Base-by-base conservation (phyloP, 148 eudicot species). In the Drosera capensis region DNA sequence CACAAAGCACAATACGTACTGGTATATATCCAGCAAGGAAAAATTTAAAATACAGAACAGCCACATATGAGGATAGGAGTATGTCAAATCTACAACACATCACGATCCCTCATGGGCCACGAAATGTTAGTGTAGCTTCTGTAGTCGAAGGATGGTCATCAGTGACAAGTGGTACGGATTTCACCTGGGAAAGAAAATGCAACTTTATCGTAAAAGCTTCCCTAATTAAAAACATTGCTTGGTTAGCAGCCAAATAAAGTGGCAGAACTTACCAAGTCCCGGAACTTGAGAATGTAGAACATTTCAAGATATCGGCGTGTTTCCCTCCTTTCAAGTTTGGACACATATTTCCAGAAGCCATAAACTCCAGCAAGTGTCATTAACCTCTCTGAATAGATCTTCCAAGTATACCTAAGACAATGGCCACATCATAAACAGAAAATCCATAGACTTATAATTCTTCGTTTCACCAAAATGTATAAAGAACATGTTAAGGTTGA, bases 341-440 rank as follows among this genome's bases (percentile, higher is more conserved):
- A 85, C 45, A 74, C 99, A 52, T 78, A 70, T 58, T 92, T 92
- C 95, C 99, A 92, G 70, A 92, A 92, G 35, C 99, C 84, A 51
- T 92, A 92, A n/a, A 92, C 99, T 14, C 99, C 99, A 9, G 99
- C 80, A 43, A 92, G 58, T 5, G 95, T 92, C 95, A 92, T 81
- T 54, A 92, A 62, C 74, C 99, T 76, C 54, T 92, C 83, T 1
- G 99, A 78, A 69, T 92, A 92, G 22, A 80, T 78, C 74, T 85
- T 71, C 99, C 99, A 92, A 30, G 99, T 90, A 54, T 75, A 90
- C 82, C 99, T 90, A 57, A 30, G 63, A 54, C 23, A 17, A 24
- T 23, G 7, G 11, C 30, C 24, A 2, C 4, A 23, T 25, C 31
- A 46, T 14, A 9, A 46, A 12, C n/a, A 23, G 49, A n/a, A n/a